A percentile compares a stretch with the other conserved stretches of the same genome.
Conservation (phyloP, 2,329 filamentous ascomycete species). For the Pseudogymnoascus sp. region DNA sequence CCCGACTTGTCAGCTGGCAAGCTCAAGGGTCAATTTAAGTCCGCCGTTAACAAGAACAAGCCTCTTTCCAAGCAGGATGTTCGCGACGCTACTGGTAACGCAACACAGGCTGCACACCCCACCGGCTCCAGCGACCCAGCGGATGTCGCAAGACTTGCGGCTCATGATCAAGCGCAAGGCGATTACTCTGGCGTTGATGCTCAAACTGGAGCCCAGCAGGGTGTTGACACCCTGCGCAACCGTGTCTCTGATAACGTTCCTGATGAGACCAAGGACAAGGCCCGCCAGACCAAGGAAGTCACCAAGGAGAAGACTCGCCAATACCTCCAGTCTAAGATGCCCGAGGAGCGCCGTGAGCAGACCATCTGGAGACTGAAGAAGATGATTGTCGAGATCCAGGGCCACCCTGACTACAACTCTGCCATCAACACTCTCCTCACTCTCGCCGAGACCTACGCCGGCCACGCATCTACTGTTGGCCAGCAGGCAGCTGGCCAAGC, state of each 20-base stretch:
- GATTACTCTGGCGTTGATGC: constrained; percentile 45
- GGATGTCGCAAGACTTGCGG: constrained; percentile 42
- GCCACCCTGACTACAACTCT: constrained; percentile 85
- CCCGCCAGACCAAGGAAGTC: constrained; percentile 42
- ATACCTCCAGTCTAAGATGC: constrained; percentile 81
- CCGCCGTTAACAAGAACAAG: constrained; percentile 46
- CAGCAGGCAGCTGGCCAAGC: constrained; percentile 59
- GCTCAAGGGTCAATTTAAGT: constrained; percentile 61
- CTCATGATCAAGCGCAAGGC: constrained; percentile 39
- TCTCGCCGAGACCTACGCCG: constrained; percentile 76
- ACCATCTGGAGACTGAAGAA: constrained; percentile 91
- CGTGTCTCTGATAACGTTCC: constrained; percentile 56
- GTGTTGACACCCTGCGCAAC: constrained; percentile 40
- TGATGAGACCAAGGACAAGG: constrained; percentile 47
- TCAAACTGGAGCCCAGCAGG: constrained; percentile 33
- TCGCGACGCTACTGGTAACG: constrained; percentile 51
- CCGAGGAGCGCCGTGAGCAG: constrained; percentile 86
- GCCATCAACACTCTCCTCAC: constrained; percentile 83
- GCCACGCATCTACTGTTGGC: constrained; percentile 60
- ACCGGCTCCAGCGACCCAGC: constrained; percentile 45
- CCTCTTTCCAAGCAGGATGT: constrained; percentile 49
- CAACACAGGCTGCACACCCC: constrained; percentile 49
- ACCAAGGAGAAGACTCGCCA: constrained; percentile 49
- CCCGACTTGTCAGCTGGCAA: constrained; percentile 66
- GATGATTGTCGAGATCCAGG: constrained; percentile 94